phyloP scores from a whole-genome alignment of 2,329 filamentous ascomycete species.

The Cladosporium austrohemisphaericum region DNA sequence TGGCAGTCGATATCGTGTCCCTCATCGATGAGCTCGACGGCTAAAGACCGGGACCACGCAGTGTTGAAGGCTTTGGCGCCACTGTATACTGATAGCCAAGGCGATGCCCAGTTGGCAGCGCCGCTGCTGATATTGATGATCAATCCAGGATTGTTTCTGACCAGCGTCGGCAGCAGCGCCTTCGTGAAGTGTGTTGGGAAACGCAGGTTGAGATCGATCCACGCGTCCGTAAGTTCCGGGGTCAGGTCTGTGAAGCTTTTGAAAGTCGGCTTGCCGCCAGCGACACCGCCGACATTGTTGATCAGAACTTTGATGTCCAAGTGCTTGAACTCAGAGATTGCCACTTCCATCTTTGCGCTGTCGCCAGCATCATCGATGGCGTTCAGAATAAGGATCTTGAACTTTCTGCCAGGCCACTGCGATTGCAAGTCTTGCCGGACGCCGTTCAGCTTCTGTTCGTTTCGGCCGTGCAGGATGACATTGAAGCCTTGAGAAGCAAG shows the following conservation, averaged over 20 bases:
- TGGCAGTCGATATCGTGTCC: constrained; percentile 37
- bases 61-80: constrained; percentile 45
- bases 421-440: constrained; percentile 38
- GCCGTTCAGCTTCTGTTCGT: constrained; percentile 42
- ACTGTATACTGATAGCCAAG: constrained; percentile 43
- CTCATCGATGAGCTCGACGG: constrained; percentile 39
- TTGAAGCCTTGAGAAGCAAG: constrained; percentile 51
- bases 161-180: constrained; percentile 42
- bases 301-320: constrained; percentile 49
- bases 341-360: constrained; percentile 25
- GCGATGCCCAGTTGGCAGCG: constrained; percentile 39
- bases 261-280: constrained; percentile 6
- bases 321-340: constrained; percentile 24
- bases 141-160: constrained; percentile 38
- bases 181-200: constrained; percentile 49
- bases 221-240: constrained; percentile 1
- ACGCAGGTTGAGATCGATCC: constrained; percentile 43
- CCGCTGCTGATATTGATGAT: constrained; percentile 50
- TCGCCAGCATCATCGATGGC: constrained; percentile 30
- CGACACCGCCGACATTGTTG: constrained; percentile 51
- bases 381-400: constrained; percentile 44
- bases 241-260: neutral
- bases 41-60: constrained; percentile 37
- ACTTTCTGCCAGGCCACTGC: constrained; percentile 37
- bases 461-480: constrained; percentile 53